Evolutionary conservation across 306 rosid genomes (phyloP).

Genomic region (Ammopiptanthus mongolicus): DNA sequence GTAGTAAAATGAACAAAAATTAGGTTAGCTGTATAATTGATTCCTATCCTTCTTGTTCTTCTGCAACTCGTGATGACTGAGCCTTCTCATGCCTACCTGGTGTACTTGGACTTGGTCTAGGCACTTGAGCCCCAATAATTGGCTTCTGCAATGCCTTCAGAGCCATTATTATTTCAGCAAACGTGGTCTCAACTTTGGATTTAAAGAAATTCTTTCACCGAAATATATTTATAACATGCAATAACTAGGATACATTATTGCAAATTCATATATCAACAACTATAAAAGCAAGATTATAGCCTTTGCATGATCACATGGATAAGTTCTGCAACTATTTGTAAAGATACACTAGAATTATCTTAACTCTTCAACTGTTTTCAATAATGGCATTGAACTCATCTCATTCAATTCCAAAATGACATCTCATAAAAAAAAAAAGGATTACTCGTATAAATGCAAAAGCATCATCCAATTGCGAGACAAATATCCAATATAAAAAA

Average conservation of each 20-base stretch:
- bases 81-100: conserved; percentile 26
- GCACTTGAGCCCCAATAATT: conserved; percentile 43
- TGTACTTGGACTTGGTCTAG: conserved; percentile 38
- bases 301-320: not conserved
- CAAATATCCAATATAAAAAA: not conserved
- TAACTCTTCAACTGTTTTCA: not conserved
- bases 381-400: too few species aligned
- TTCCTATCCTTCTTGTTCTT: conserved; percentile 37
- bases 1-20: conserved; percentile 36
- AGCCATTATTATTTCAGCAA: conserved; percentile 87
- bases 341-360: not conserved
- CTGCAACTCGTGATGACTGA: conserved; percentile 35
- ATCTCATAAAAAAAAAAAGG: not conserved
- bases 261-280: not conserved
- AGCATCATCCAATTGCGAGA: not conserved
- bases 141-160: conserved; percentile 88
- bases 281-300: not conserved
- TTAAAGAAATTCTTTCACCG: conserved; percentile 2
- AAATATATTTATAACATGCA: conserved; percentile 2
- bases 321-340: not conserved
- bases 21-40: conserved; percentile 33
- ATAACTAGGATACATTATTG: not conserved
- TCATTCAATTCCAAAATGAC: not conserved
- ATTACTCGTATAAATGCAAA: not conserved
- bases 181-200: conserved; percentile 89